Evolutionary conservation across 2,329 filamentous ascomycete genomes (phyloP).

Genomic region (Calonectria hawksworthii): DNA sequence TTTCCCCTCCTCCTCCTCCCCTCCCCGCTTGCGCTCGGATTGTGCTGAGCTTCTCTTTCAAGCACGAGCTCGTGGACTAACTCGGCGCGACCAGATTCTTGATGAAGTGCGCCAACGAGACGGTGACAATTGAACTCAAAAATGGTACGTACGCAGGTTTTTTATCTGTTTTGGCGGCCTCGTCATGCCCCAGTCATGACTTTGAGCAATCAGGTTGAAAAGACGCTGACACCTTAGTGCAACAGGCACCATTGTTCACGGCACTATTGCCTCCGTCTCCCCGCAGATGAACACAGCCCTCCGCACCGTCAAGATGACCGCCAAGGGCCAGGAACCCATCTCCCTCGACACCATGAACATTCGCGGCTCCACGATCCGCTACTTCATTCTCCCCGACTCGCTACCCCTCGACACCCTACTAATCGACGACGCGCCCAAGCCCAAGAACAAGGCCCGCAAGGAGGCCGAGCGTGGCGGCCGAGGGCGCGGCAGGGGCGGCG

Average conservation of each 20-base stretch:
- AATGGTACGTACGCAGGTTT: slow-evolving; percentile 76
- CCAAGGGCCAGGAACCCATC: slow-evolving; percentile 88
- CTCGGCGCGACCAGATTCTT: slow-evolving; percentile 78
- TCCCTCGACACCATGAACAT: slow-evolving; percentile 96
- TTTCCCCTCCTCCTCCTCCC: neutral
- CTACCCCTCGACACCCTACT: slow-evolving; percentile 94
- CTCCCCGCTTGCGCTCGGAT: slow-evolving; percentile 29
- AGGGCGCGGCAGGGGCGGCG: slow-evolving; percentile 66
- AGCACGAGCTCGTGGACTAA: slow-evolving; percentile 44
- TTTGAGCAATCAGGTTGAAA: neutral
- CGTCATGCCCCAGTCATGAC: neutral
- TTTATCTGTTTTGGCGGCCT: neutral
- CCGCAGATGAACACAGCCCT: slow-evolving; percentile 99
- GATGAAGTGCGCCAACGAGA: slow-evolving; percentile 99
- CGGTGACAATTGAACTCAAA: slow-evolving; percentile 97
- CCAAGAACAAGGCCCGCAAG: slow-evolving; percentile 99
- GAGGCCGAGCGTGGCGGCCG: slow-evolving; percentile 76
- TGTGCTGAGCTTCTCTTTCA: slow-evolving; percentile 39
- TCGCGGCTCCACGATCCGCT: slow-evolving; percentile 94
- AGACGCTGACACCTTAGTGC: slow-evolving; percentile 26
- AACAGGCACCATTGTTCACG: slow-evolving; percentile 92
- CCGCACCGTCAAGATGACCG: slow-evolving; percentile 96
- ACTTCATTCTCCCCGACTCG: slow-evolving; percentile 96
- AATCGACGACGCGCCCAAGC: slow-evolving; percentile 96
- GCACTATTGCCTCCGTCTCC: slow-evolving; percentile 96